Conservation (phyloP, 108 stramenopile genomes). For the Pseudonitzschia delicatissima region DNA sequence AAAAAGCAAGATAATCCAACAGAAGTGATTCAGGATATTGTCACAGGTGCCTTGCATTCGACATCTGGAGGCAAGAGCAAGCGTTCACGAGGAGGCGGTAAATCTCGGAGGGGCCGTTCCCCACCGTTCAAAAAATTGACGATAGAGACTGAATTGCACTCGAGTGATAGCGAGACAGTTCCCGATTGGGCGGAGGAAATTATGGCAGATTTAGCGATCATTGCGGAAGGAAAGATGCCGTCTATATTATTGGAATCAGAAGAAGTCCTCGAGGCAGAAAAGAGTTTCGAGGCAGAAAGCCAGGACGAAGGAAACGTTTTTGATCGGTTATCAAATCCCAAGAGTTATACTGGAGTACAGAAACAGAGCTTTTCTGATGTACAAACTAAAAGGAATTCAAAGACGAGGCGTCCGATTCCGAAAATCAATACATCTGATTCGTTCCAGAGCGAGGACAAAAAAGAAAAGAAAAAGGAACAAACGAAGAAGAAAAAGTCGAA, state of each 20-base stretch:
- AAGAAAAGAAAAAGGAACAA: conserved; percentile 11
- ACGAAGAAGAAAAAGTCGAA: background rate
- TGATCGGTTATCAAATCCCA: conserved; percentile 47
- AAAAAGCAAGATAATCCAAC: too few relatives aligned
- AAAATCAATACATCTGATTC: conserved; percentile 20
- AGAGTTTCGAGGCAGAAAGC: too few relatives aligned
- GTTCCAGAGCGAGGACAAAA: conserved; percentile 18
- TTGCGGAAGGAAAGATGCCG: conserved; percentile 62
- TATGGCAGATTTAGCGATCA: conserved; percentile 59
- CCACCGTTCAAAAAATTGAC: background rate
- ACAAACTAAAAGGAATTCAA: conserved; percentile 30
- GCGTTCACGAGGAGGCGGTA: background rate
- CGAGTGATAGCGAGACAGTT: conserved; percentile 41
- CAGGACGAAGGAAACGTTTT: conserved; percentile 32
- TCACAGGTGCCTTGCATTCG: conserved; percentile 13
- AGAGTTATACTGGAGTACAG: conserved; percentile 47
- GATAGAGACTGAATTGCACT: conserved; percentile 9
- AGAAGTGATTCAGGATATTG: conserved; percentile 19
- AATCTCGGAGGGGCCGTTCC: background rate
- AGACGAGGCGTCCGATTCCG: background rate
- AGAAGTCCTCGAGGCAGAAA: conserved; percentile 28
- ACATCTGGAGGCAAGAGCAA: conserved; percentile 3
- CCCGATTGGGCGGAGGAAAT: conserved; percentile 73
- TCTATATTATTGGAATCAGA: conserved; percentile 30
- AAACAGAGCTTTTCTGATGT: conserved; percentile 49